Percentiles rank a stretch among this genome's conserved stretches.
These are phyloP conservation scores for Hypoxylon sp. DNA, from an alignment of 2,329 filamentous ascomycete genomes.

Conservation along the genomic window DNA sequence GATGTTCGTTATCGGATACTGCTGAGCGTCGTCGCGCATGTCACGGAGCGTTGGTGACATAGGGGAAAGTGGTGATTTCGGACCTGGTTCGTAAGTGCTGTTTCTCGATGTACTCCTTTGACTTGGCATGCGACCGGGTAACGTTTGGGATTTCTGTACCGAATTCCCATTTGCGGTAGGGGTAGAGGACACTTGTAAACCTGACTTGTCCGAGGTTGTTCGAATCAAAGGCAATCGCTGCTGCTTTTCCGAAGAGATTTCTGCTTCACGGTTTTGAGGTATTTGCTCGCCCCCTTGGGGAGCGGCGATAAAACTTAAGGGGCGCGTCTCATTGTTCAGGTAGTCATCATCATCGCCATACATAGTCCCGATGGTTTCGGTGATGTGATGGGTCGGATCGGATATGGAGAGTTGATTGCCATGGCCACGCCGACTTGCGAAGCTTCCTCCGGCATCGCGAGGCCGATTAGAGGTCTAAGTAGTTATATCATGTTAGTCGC, in stretches of 20 bases:
- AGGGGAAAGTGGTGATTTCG: conserved; percentile 47
- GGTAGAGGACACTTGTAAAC: conserved; percentile 36
- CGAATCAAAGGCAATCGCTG: conserved; percentile 54
- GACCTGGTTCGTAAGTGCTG: conserved; percentile 51
- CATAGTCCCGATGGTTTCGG: conserved; percentile 89
- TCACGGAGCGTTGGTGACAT: conserved; percentile 64
- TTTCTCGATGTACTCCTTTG: conserved; percentile 48
- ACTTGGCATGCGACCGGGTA: conserved; percentile 51
- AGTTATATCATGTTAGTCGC: conserved; percentile 29
- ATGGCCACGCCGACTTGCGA: conserved; percentile 67
- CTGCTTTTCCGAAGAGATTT: conserved; percentile 49
- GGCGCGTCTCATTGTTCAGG: conserved; percentile 62
- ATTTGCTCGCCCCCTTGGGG: conserved; percentile 64
- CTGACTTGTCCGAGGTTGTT: conserved; percentile 57
- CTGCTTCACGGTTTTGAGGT: conserved; percentile 46
- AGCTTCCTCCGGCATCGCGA: conserved; percentile 65
- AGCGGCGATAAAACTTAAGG: conserved; percentile 76
- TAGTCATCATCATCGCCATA: conserved; percentile 81
- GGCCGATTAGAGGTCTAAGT: conserved; percentile 66
- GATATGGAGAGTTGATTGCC: conserved; percentile 72
- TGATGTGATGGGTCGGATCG: conserved; percentile 92
- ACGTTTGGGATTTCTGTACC: conserved; percentile 55
- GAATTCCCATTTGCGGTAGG: conserved; percentile 45
- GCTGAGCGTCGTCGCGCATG: conserved; percentile 70
- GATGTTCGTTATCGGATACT: conserved; percentile 89